phyloP scores from a whole-genome alignment of 176 grass and related monocot genomes.

The Chloris gayana region DNA sequence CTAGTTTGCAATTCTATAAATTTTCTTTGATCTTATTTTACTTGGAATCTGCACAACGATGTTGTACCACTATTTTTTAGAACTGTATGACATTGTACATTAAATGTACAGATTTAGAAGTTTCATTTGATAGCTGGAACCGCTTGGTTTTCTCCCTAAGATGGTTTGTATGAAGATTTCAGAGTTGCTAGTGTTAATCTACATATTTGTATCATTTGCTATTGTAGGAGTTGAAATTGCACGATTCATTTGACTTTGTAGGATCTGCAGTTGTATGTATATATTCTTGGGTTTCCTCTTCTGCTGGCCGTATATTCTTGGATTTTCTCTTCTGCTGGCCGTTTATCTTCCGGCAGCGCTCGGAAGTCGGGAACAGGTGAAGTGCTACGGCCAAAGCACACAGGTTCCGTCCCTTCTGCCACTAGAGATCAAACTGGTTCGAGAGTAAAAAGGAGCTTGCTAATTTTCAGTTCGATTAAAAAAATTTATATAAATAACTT shows the following conservation, averaged over 20 bases:
- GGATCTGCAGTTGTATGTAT: too few species aligned
- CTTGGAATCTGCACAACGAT: background rate
- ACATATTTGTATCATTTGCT: background rate
- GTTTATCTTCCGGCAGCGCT: too few species aligned
- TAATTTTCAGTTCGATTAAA: too few species aligned
- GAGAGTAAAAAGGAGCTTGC: too few species aligned
- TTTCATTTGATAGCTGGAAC: background rate
- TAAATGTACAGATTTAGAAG: conserved; percentile 48
- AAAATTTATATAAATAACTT: too few species aligned
- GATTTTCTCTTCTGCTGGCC: too few species aligned
- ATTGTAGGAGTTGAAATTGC: background rate
- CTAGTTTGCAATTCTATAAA: conserved; percentile 16
- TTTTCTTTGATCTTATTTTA: conserved; percentile 42
- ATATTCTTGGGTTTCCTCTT: too few species aligned
- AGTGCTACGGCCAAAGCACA: too few species aligned
- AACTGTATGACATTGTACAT: conserved; percentile 36
- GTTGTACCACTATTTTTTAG: conserved; percentile 25
- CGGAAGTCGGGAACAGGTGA: too few species aligned
- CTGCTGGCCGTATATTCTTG: too few species aligned
- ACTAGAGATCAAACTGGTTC: too few species aligned
- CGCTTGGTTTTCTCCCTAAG: background rate
- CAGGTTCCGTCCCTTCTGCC: too few species aligned
- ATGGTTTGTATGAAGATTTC: background rate
- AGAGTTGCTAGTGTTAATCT: background rate
- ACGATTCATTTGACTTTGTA: background rate